Percentiles rank a stretch among this genome's conserved stretches.
Evolutionary conservation across 805 yeast genomes (phyloP).

Genomic region (Suhomyces emberorum): DNA sequence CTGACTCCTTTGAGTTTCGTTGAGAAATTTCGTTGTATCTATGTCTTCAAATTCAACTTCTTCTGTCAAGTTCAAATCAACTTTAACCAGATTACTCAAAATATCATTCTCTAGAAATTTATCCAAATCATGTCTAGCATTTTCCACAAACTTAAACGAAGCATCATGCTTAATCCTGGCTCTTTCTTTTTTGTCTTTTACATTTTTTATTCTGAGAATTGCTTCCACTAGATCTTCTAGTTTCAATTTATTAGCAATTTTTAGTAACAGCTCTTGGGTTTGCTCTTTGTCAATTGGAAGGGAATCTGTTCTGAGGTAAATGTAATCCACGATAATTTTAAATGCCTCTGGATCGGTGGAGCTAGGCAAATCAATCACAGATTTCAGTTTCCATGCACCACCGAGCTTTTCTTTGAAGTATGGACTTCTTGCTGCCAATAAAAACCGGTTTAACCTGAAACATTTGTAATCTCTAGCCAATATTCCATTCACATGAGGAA

Average conservation of each 20-base stretch:
- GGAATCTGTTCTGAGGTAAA: constrained; percentile 31
- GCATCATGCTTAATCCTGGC: constrained; percentile 30
- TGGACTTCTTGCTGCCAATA: constrained; percentile 33
- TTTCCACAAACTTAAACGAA: constrained; percentile 31
- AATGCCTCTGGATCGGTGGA: constrained; percentile 17
- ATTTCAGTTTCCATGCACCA: constrained; percentile 19
- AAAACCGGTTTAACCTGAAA: constrained; percentile 26
- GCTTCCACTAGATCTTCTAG: constrained; percentile 37
- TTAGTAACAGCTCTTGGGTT: constrained; percentile 17
- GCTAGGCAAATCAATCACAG: constrained; percentile 16
- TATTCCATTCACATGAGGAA: constrained; percentile 16
- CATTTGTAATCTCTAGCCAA: constrained; percentile 10
- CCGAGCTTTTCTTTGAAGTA: constrained; percentile 20
- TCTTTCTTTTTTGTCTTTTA: constrained; percentile 16
- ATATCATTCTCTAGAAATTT: constrained; percentile 24
- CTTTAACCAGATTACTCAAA: constrained; percentile 13
- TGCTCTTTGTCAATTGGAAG: constrained; percentile 23
- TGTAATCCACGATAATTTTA: constrained; percentile 25
- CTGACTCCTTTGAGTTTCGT: constrained; percentile 17
- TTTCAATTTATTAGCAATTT: constrained; percentile 30
- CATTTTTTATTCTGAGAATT: constrained; percentile 24
- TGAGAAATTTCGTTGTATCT: constrained; percentile 14
- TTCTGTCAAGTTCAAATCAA: constrained; percentile 14
- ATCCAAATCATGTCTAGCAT: constrained; percentile 32
- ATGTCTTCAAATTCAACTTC: constrained; percentile 33